These are phyloP conservation scores for Colletotrichum filicis DNA, from an alignment of 2,329 filamentous ascomycete species.

Conservation along the genomic window DNA sequence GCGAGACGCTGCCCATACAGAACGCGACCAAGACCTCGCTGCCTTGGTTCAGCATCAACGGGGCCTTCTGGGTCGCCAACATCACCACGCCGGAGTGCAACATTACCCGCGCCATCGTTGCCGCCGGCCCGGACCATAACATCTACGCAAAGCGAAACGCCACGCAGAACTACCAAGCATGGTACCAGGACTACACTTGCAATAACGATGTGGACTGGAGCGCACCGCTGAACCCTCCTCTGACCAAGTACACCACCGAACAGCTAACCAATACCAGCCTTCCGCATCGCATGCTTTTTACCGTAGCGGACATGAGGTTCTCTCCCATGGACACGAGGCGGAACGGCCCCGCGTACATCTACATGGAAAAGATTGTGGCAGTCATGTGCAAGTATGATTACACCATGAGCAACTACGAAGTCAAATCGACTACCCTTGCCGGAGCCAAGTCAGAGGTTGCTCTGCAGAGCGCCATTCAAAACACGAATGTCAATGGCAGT, in stretches of 20 bases:
- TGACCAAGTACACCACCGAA: constrained; percentile 22
- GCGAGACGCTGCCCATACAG: constrained; percentile 38
- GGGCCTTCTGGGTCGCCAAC: constrained; percentile 38
- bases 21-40: constrained; percentile 37
- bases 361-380: constrained; percentile 37
- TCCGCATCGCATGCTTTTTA: constrained; percentile 39
- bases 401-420: constrained; percentile 24
- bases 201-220: constrained; percentile 38
- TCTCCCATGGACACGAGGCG: constrained; percentile 27
- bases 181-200: constrained; percentile 39
- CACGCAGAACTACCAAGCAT: constrained; percentile 42
- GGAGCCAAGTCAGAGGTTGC: constrained; percentile 32
- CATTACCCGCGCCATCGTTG: constrained; percentile 40
- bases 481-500: neutral
- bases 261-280: constrained; percentile 36
- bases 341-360: constrained; percentile 33
- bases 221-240: neutral
- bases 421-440: constrained; percentile 29
- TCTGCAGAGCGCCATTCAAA: constrained; percentile 18
- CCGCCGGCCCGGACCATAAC: constrained; percentile 38
- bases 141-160: constrained; percentile 40
- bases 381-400: constrained; percentile 39
- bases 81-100: constrained; percentile 39
- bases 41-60: constrained; percentile 39
- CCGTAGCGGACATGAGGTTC: constrained; percentile 37